These are phyloP conservation scores for Exophiala oligosperma DNA, from an alignment of 2,329 filamentous ascomycete genomes.

Conservation along the genomic window DNA sequence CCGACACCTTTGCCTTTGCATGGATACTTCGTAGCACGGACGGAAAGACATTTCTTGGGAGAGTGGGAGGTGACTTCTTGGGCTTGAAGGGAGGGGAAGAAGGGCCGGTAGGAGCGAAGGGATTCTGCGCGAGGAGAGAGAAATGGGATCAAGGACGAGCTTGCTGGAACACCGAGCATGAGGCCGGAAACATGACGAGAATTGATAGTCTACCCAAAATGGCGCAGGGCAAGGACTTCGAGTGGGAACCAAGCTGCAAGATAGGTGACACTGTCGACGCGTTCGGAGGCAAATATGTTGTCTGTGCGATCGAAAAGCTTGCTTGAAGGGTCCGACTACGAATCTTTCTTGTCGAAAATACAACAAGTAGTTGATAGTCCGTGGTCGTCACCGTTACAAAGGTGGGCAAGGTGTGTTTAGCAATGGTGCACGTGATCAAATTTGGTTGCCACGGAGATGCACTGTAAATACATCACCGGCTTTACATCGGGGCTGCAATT, in stretches of 20 bases:
- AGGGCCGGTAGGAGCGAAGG: neutral
- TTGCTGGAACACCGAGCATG: constrained; percentile 1
- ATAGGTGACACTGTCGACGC: constrained; percentile 7
- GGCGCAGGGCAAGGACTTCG: neutral
- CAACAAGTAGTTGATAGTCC: no score
- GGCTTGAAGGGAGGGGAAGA: constrained; percentile 11
- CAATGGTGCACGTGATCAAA: neutral
- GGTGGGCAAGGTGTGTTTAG: neutral
- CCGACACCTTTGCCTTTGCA: constrained; percentile 4
- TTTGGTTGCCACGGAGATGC: neutral
- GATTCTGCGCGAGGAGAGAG: constrained; percentile 8
- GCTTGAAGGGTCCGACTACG: neutral
- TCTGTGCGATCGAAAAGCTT: constrained; percentile 11
- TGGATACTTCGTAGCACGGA: constrained; percentile 16
- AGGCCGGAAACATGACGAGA: constrained; percentile 5
- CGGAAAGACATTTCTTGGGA: constrained; percentile 2
- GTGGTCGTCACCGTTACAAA: no score
- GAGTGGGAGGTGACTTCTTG: constrained; percentile 12
- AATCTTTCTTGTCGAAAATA: no score
- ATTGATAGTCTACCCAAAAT: constrained; percentile 4
- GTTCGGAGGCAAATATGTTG: constrained; percentile 11
- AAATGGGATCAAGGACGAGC: neutral
- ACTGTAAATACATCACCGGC: no score
- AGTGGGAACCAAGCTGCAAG: constrained; percentile 6
- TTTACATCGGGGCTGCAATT: no score